Evolutionary conservation across 352 stramenopile species (phyloP).

Genomic region (Phytophthora meadii): DNA sequence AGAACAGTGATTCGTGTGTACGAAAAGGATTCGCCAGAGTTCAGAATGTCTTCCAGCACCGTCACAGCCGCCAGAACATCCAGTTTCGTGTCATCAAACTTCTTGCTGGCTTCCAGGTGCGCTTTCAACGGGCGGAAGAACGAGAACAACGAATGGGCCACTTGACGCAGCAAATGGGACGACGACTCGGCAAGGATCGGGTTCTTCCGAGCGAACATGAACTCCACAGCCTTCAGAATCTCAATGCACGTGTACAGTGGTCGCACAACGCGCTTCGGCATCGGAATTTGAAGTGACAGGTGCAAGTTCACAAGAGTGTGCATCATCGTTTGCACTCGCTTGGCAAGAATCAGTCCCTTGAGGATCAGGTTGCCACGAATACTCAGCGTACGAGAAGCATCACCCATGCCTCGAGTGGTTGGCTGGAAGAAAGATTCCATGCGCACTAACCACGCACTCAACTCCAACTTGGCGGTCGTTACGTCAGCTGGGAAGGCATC

Average conservation of each 20-base stretch:
- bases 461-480: conserved; percentile 79
- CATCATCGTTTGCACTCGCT: conserved; percentile 91
- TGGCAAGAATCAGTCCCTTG: conserved; percentile 90
- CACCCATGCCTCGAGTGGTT: conserved; percentile 77
- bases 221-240: conserved; percentile 93
- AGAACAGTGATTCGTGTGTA: conserved; percentile 86
- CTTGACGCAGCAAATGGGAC: conserved; percentile 78
- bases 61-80: conserved; percentile 86
- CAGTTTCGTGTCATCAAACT: conserved; percentile 89
- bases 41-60: conserved; percentile 86
- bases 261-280: conserved; percentile 87
- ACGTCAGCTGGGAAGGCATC: conserved; percentile 83
- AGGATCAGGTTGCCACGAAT: conserved; percentile 92
- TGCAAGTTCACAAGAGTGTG: conserved; percentile 90
- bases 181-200: conserved; percentile 79
- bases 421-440: conserved; percentile 91
- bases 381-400: conserved; percentile 75
- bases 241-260: conserved; percentile 91
- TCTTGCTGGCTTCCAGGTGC: conserved; percentile 83
- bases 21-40: conserved; percentile 83
- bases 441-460: conserved; percentile 85
- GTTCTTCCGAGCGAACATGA: conserved; percentile 92
- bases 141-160: conserved; percentile 79
- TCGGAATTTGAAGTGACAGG: conserved; percentile 85
- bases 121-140: conserved; percentile 88